Base-by-base conservation (phyloP, 176 grass and related monocot species). In the Cenchrus purpureus region DNA sequence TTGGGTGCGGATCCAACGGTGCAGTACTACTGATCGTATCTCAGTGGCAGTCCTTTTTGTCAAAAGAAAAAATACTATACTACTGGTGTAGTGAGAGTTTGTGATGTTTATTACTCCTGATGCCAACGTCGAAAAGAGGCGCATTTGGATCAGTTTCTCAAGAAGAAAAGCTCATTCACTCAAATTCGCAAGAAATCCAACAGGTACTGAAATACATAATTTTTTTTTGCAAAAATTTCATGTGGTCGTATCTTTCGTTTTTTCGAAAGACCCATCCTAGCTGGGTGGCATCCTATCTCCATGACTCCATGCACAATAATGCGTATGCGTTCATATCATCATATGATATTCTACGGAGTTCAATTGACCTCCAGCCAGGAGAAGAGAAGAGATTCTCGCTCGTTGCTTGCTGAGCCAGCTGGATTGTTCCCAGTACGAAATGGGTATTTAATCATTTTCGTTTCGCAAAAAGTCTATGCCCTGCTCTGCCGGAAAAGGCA, bases 11-110 rank as follows among this genome's bases (percentile, higher is more conserved):
- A 83, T 90, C 66, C 20, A 3, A 90, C 79, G 84, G 73, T 0
- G 0, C 0, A 0, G 1, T 45, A 34, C 32, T 12, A 22, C 32
- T 12, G 8, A 16, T 16, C 45, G 6, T 6, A 8, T 43, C 71
- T 15, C 68, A 71, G 68, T 71, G 10, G n/a, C 20, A 72, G 70
- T 2, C 14, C 12, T 29, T 73, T 51, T 31, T 50, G 69, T 15
- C 46, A 79, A 65, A 79, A 48, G 20, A 79, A 79, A 43, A 8
- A 32, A 32, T 5, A 37, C 4, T 14, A 4, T 15, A 13, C 12
- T 12, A 51, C 37, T 12, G 11, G 14, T 53, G 7, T 55, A 2
- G 8, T 11, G 6, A 4, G 14, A 74, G 3, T 37, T 11, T 37
- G 5, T 37, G 50, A 34, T 19, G 51, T 74, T 25, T 25, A 55